phyloP scores from a whole-genome alignment of 75 land plant genomes.

The Pseudotsuga menziesii region DNA sequence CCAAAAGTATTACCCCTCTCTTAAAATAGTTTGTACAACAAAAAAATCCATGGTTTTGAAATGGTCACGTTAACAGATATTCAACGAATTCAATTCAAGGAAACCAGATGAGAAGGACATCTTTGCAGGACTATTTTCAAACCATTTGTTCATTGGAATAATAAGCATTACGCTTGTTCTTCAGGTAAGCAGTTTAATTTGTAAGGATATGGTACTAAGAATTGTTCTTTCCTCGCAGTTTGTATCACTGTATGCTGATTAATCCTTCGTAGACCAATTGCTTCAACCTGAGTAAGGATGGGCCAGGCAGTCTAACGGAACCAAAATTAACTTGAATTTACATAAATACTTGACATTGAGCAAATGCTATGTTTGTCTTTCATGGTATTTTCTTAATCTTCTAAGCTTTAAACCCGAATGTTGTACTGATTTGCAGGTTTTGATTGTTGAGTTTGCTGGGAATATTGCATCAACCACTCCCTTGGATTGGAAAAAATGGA shows the following conservation, averaged over 20 bases:
- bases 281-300: no score
- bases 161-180: conserved; percentile 48
- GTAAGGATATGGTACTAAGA: not conserved
- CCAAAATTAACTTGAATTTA: no score
- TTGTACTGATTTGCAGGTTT: conserved; percentile 26
- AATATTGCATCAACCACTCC: conserved; percentile 68
- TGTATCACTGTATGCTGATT: no score
- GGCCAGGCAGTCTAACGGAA: no score
- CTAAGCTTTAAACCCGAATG: no score
- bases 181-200: conserved; percentile 44
- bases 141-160: conserved; percentile 68
- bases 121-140: conserved; percentile 62
- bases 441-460: conserved; percentile 84
- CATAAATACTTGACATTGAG: no score
- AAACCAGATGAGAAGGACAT: conserved; percentile 82
- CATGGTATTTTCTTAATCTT: no score
- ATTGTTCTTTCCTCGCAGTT: not conserved
- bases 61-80: conserved; percentile 43
- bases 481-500: conserved; percentile 60
- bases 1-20: no score
- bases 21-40: not conserved
- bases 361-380: not conserved
- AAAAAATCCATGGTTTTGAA: not conserved
- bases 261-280: no score
- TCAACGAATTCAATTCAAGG: conserved; percentile 91